phyloP scores from a whole-genome alignment of 371 early-diverging fungal genomes.

The Amoeboaphelidium protococcarum region DNA sequence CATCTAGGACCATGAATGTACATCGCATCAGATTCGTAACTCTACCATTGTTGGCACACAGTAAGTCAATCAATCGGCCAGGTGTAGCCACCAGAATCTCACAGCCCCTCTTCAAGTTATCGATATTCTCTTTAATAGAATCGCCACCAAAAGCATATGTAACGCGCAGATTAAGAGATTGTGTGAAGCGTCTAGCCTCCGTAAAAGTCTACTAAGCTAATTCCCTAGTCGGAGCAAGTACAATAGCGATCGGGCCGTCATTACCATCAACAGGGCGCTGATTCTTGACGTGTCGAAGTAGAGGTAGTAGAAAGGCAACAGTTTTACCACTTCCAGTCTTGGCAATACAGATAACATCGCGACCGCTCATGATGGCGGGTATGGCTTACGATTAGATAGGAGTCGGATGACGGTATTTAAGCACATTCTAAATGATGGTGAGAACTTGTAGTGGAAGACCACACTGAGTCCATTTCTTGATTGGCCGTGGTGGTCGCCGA shows the following conservation, averaged over 20 bases:
- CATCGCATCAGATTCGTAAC: slow-evolving; percentile 79
- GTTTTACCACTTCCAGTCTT: slow-evolving; percentile 98
- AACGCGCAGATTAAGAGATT: slow-evolving; percentile 44
- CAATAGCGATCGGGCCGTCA: slow-evolving; percentile 81
- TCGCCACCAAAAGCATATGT: slow-evolving; percentile 96
- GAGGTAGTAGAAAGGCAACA: slow-evolving; percentile 79
- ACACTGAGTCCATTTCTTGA: slow-evolving; percentile 82
- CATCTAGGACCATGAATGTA: slow-evolving; percentile 95
- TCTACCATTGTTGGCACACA: slow-evolving; percentile 81
- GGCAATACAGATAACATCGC: slow-evolving; percentile 96
- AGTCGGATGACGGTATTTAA: slow-evolving; percentile 65
- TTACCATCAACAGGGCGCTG: slow-evolving; percentile 51
- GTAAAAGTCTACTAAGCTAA: slow-evolving; percentile 90
- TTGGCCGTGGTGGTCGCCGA: slow-evolving; percentile 68
- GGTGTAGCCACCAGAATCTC: slow-evolving; percentile 98
- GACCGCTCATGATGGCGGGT: slow-evolving; percentile 87
- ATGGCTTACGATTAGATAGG: slow-evolving; percentile 93
- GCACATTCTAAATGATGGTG: slow-evolving; percentile 38
- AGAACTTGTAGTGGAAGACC: slow-evolving; percentile 33
- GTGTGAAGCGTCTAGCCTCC: slow-evolving; percentile 66
- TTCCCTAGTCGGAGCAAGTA: slow-evolving; percentile 98
- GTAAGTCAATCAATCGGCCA: slow-evolving; percentile 95
- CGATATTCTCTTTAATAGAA: slow-evolving; percentile 90
- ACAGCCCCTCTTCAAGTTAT: slow-evolving; percentile 85
- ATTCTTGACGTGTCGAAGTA: slow-evolving; percentile 90